phyloP scores from a whole-genome alignment of 2,329 filamentous ascomycete species.

The Alternaria brassicicola region DNA sequence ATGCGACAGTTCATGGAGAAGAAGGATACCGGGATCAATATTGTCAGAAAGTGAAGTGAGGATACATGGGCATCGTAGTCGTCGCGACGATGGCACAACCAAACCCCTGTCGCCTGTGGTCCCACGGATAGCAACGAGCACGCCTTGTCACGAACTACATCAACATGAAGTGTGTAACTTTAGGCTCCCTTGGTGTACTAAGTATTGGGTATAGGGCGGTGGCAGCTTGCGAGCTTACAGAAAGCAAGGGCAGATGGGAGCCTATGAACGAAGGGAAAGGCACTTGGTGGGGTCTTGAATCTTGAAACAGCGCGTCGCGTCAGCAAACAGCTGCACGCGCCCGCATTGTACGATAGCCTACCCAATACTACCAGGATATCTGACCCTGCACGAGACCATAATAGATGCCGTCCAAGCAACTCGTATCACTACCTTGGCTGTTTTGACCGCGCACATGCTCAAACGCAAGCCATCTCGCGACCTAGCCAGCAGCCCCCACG shows the following conservation, averaged over 20 bases:
- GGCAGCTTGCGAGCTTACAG: neutral
- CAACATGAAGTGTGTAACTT: neutral
- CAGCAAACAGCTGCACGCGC: conserved; percentile 17
- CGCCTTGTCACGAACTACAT: neutral
- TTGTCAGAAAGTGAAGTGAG: conserved; percentile 63
- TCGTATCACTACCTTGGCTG: neutral
- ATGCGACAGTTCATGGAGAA: conserved; percentile 48
- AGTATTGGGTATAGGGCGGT: neutral
- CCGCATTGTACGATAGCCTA: conserved; percentile 4
- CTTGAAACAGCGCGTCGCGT: conserved; percentile 22
- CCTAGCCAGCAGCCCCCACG: conserved; percentile 21
- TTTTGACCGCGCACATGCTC: conserved; percentile 22
- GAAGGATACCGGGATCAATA: conserved; percentile 70
- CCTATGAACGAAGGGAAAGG: neutral
- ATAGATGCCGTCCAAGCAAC: neutral
- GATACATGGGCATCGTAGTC: neutral
- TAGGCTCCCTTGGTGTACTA: neutral
- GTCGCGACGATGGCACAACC: neutral
- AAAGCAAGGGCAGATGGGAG: neutral
- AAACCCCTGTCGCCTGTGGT: neutral
- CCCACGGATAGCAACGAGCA: neutral
- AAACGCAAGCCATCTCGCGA: conserved; percentile 33
- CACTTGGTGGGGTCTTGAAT: conserved; percentile 2
- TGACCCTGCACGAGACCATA: conserved; percentile 9
- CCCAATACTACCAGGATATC: neutral